phyloP scores from a whole-genome alignment of 2,329 filamentous ascomycete species.

The Macroventuria anomochaeta region DNA sequence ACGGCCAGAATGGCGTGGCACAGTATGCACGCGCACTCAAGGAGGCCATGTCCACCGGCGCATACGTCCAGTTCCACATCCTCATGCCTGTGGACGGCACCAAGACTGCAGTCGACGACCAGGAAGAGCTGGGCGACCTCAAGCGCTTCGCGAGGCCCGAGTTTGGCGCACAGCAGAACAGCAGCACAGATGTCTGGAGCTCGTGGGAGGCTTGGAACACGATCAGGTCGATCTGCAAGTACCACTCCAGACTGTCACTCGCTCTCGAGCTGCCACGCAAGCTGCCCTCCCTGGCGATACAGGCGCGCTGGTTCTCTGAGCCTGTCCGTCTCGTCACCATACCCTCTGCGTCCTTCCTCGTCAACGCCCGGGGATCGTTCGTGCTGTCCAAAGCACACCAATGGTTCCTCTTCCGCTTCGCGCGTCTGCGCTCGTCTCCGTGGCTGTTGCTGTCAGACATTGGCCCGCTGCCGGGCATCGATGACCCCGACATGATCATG shows the following conservation, averaged over 20 bases:
- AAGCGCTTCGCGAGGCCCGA: conserved; percentile 55
- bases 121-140: conserved; percentile 60
- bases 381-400: conserved; percentile 66
- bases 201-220: conserved; percentile 95
- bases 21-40: conserved; percentile 86
- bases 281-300: conserved; percentile 62
- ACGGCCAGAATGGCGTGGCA: conserved; percentile 62
- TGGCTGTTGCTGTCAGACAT: conserved; percentile 68
- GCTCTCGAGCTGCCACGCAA: conserved; percentile 65
- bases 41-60: conserved; percentile 76
- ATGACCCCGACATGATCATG: conserved; percentile 48
- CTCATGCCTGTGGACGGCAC: conserved; percentile 84
- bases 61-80: conserved; percentile 79
- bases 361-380: conserved; percentile 65
- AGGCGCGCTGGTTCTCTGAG: conserved; percentile 69
- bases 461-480: conserved; percentile 60
- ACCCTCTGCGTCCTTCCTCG: conserved; percentile 60
- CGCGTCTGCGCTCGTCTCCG: conserved; percentile 63
- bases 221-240: conserved; percentile 84
- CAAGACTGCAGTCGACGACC: conserved; percentile 60
- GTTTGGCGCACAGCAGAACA: conserved; percentile 42
- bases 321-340: conserved; percentile 64
- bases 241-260: conserved; percentile 79
- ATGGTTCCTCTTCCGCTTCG: conserved; percentile 61
- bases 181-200: conserved; percentile 69